Evolutionary conservation across 2,329 filamentous ascomycete genomes (phyloP), one percentile per base, ranked within the genome.

Genomic region (Cladosporium sp.): DNA sequence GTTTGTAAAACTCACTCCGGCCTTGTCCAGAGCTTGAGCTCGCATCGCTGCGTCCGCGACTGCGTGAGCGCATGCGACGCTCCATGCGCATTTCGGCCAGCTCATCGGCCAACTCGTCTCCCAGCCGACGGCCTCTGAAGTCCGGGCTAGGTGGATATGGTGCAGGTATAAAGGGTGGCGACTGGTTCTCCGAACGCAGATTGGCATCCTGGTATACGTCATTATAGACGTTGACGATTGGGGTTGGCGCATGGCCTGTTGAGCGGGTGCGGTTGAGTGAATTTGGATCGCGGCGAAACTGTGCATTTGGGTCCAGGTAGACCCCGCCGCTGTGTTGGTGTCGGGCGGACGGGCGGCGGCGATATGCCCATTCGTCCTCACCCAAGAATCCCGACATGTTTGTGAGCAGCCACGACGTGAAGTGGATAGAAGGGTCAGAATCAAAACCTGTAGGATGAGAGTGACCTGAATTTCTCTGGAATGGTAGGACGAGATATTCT

Each of bases 211-310:
- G 66, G 47, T 64, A 64, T 48, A 69, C 68, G 49, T 69, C 70
- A 59, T 74, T 74, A 64, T 72, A 70, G 54, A 75, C 73, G 57
- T 72, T 73, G 55, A 75, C 68, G 41, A 71, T 68, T 15, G 73
- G 73, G n/a, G 63, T 64, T 12, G 71, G 71, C 19, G 64, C 56
- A 49, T 71, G 67, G 39, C 73, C 73, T 37, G 69, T 67, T 13
- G 72, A 75, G 52, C 72, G 68, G 42, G 70, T 71, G 48, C 73
- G 70, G 43, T 74, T 68, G 13, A 74, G 67, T 37, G 37, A 36
- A 9, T 40, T 29, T 27, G 44, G 45, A 3, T 48, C 37, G 27
- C 38, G 45, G 17, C 44, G 34, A 6, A 19, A 27, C 17, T 32
- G 39, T 13, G 45, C 45, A 17, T 48, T 48, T 34, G 45, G 45